phyloP scores from a whole-genome alignment of 2,329 filamentous ascomycete genomes.

The Talaromyces sp. region DNA sequence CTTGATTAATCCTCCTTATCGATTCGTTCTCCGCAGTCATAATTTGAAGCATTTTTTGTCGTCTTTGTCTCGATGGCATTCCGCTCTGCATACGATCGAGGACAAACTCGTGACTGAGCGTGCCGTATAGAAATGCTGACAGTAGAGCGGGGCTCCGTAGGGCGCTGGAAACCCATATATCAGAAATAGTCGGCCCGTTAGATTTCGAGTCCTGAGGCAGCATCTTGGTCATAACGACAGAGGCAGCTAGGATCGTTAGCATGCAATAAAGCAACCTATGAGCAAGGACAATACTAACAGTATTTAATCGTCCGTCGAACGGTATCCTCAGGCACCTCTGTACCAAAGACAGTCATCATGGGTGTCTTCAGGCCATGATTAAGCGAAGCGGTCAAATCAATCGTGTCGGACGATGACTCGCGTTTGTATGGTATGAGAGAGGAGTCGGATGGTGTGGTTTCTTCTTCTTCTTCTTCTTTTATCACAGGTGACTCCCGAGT shows the following conservation, averaged over 20 bases:
- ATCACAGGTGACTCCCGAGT: not conserved
- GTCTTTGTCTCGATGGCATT: slow-evolving; percentile 13
- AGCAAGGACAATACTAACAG: slow-evolving; percentile 5
- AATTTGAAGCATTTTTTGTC: slow-evolving; percentile 18
- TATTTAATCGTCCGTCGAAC: slow-evolving; percentile 18
- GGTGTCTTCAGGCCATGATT: slow-evolving; percentile 14
- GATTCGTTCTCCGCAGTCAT: slow-evolving; percentile 22
- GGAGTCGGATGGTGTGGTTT: not conserved
- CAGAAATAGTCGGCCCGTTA: slow-evolving; percentile 8
- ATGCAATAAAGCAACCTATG: not conserved
- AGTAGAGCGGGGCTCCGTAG: slow-evolving; percentile 17
- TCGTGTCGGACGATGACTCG: not conserved
- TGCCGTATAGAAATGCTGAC: slow-evolving; percentile 19
- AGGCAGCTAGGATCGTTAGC: slow-evolving; percentile 11
- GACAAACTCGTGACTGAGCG: slow-evolving; percentile 19
- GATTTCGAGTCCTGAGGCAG: slow-evolving; percentile 2
- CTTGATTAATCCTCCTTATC: slow-evolving; percentile 25
- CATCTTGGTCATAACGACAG: slow-evolving; percentile 19
- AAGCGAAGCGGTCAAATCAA: slow-evolving; percentile 4
- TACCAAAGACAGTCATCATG: slow-evolving; percentile 16
- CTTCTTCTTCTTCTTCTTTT: slow-evolving; percentile 8
- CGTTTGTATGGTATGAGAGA: not conserved
- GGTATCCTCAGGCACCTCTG: slow-evolving; percentile 14
- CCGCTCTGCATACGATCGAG: slow-evolving; percentile 17
- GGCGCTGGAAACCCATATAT: slow-evolving; percentile 17